These are phyloP conservation scores for Hanseniaspora singularis DNA, from an alignment of 805 yeast genomes.

Conservation along the genomic window DNA sequence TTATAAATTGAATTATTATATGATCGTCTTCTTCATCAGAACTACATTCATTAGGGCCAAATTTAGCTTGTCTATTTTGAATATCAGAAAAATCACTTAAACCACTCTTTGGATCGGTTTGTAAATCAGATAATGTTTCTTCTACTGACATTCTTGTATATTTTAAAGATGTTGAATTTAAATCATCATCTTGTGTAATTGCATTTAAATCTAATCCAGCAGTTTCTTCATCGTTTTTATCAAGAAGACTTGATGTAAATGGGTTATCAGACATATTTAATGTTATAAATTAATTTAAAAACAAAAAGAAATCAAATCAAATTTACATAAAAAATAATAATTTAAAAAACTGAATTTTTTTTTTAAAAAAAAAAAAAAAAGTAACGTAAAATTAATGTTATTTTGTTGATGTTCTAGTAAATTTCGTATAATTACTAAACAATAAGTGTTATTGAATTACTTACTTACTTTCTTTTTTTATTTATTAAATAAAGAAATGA, in stretches of 20 bases:
- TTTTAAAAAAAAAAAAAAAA: no score
- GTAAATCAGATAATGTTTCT: constrained; percentile 51
- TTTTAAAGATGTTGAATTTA: constrained; percentile 42
- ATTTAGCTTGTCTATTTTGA: constrained; percentile 52
- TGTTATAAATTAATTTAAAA: background rate
- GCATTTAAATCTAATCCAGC: constrained; percentile 17
- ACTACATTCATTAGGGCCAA: constrained; percentile 72
- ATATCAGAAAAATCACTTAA: constrained; percentile 60
- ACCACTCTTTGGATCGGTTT: constrained; percentile 52
- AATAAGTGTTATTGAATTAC: no score
- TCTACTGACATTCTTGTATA: constrained; percentile 51
- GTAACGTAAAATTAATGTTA: no score
- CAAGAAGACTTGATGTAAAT: constrained; percentile 17
- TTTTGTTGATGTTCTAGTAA: no score
- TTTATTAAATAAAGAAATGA: no score
- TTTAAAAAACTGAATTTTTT: no score
- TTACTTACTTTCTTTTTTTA: no score
- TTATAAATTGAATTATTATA: constrained; percentile 55
- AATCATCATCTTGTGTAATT: background rate
- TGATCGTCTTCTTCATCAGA: constrained; percentile 53
- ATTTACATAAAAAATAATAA: background rate
- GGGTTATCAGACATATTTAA: constrained; percentile 29
- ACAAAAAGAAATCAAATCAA: background rate
- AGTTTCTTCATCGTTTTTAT: constrained; percentile 9
- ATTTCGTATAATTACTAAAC: no score